Evolutionary conservation across 768 basidiomycete species (phyloP), one percentile per base, ranked within the genome.

Genomic region (Brasilioporus rufonigricans): DNA sequence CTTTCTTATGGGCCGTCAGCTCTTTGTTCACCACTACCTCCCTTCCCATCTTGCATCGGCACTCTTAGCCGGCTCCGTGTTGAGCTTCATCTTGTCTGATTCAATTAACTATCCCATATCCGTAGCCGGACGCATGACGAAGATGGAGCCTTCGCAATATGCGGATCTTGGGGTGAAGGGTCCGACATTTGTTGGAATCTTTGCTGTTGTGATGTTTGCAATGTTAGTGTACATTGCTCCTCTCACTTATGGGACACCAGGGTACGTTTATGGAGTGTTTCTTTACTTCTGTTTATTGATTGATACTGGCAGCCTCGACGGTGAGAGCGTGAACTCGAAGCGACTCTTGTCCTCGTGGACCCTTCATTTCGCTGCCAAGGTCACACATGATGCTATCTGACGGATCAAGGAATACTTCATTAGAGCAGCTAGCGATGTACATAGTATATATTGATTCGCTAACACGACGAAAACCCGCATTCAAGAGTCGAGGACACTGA

Each of bases 1-100:
- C 82, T 99, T 92, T 86, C 79, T 98, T 26, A 96, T 99, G 93
- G 88, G 81, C 66, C 90, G 97, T 36, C 97, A 99, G 66, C 80
- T 95, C 40, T 99, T 99, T 80, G 77, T 99, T 24, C 97, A 99
- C 70, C 95, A 97, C 71, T 99, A 99, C 71, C 86, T 99, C 4
- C 96, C 96, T 14, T 96, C 96, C 1, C 97, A 99, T 68, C 80
- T 99, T 39, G 87, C 91, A 13, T 95, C 93, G 14, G 88, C 93
- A 13, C 79, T 98, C 53, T 84, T 98, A 54, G 93, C 96, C 38
- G 97, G 97, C 40, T 82, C 93, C 6, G 89, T 97, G 18, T 77
- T 98, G 62, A 91, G 89, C 74, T 98, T 94, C 68, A 79, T 96
- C 54, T 72, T 95, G 47, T 90, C 90, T 33, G 95, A 97, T 61